A percentile compares a stretch with the other conserved stretches of the same genome.
Conservation (phyloP, 805 yeast genomes). For the Lipomyces yamadae region DNA sequence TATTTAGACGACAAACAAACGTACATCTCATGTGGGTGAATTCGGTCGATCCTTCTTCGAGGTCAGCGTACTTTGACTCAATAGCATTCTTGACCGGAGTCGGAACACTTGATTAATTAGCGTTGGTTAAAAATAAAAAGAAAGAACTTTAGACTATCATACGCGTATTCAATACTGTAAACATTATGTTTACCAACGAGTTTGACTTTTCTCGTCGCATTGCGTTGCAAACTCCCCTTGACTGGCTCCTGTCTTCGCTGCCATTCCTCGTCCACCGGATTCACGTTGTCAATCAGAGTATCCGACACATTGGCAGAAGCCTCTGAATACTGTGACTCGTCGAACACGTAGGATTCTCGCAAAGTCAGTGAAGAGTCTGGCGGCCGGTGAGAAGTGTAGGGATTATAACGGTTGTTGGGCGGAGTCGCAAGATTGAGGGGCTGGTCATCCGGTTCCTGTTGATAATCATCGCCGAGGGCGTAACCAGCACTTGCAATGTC, state of each 20-base stretch:
- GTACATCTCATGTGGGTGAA: constrained; percentile 62
- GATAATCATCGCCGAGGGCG: background rate
- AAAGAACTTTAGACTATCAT: background rate
- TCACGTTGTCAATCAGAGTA: constrained; percentile 10
- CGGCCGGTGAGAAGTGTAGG: constrained; percentile 14
- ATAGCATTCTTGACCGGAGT: constrained; percentile 49
- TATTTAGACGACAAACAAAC: background rate
- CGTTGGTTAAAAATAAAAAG: constrained; percentile 8
- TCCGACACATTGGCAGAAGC: constrained; percentile 14
- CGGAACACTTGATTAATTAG: constrained; percentile 45
- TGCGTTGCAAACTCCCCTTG: constrained; percentile 41
- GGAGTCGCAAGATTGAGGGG: constrained; percentile 21
- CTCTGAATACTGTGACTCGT: background rate
- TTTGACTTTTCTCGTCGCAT: constrained; percentile 48
- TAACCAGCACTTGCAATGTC: background rate
- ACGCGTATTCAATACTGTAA: constrained; percentile 39
- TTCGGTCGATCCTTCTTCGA: constrained; percentile 48
- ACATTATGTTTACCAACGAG: constrained; percentile 46
- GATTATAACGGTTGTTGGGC: constrained; percentile 23
- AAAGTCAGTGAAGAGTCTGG: constrained; percentile 2
- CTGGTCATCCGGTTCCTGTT: constrained; percentile 10
- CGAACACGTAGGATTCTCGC: background rate
- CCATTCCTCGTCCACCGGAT: constrained; percentile 38
- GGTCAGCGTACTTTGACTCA: constrained; percentile 49
- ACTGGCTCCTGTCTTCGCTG: constrained; percentile 43